A percentile compares a stretch with the other conserved stretches of the same genome.
Evolutionary conservation across 2,329 filamentous ascomycete species (phyloP).

Genomic region (Trichoderma pleuroti): DNA sequence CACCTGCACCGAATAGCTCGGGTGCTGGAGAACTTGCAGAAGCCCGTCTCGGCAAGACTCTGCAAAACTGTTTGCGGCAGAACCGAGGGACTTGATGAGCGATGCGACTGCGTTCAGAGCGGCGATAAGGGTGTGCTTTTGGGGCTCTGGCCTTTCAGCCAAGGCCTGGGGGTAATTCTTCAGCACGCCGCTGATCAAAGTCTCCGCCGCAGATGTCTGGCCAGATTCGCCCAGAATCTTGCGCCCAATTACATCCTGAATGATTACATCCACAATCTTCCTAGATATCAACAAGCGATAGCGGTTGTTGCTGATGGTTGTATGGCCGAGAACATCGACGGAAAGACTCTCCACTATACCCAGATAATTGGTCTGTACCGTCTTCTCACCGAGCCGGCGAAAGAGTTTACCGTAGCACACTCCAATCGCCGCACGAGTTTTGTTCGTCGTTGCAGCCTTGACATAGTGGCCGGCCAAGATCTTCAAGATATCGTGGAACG

Average conservation of each 20-base stretch:
- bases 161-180: slow-evolving; percentile 92
- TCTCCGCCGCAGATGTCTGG: slow-evolving; percentile 76
- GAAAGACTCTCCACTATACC: slow-evolving; percentile 79
- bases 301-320: slow-evolving; percentile 74
- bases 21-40: slow-evolving; percentile 86
- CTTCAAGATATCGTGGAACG: slow-evolving; percentile 72
- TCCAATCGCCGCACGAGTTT: slow-evolving; percentile 75
- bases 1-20: slow-evolving; percentile 93
- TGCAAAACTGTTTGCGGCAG: slow-evolving; percentile 73
- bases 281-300: slow-evolving; percentile 83
- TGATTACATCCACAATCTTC: slow-evolving; percentile 76
- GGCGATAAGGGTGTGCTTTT: slow-evolving; percentile 78
- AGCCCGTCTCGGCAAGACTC: slow-evolving; percentile 83
- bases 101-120: slow-evolving; percentile 76
- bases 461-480: slow-evolving; percentile 79
- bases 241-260: slow-evolving; percentile 78
- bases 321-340: slow-evolving; percentile 72
- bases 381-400: slow-evolving; percentile 71
- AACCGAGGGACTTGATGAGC: slow-evolving; percentile 75
- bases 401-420: slow-evolving; percentile 84
- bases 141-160: slow-evolving; percentile 82
- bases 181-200: slow-evolving; percentile 79
- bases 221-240: slow-evolving; percentile 85
- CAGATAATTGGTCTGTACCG: slow-evolving; percentile 79
- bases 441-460: slow-evolving; percentile 73